These are phyloP conservation scores for Aspergillus transmontanensis DNA, from an alignment of 2,329 filamentous ascomycete genomes.

Conservation along the genomic window DNA sequence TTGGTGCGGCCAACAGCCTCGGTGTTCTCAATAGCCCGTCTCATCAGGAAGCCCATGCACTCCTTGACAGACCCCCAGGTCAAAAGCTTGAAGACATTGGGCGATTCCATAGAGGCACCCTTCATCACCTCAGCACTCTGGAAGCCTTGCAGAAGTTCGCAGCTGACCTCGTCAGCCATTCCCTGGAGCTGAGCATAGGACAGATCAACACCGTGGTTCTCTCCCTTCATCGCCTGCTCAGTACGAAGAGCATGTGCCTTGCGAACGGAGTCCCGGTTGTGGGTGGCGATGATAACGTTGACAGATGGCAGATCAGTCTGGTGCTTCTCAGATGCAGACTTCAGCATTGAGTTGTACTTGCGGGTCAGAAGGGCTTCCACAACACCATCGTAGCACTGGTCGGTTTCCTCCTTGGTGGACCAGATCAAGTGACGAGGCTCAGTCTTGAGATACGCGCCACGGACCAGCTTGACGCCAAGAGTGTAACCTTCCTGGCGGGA, in stretches of 20 bases:
- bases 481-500: conserved; percentile 53
- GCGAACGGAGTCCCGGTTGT: conserved; percentile 58
- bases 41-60: conserved; percentile 62
- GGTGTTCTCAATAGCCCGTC: conserved; percentile 73
- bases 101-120: conserved; percentile 35
- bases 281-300: conserved; percentile 61
- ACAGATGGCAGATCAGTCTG: conserved; percentile 43
- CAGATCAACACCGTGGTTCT: conserved; percentile 47
- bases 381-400: conserved; percentile 59
- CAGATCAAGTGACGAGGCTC: conserved; percentile 51
- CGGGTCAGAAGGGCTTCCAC: conserved; percentile 58
- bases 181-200: conserved; percentile 83
- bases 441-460: conserved; percentile 56
- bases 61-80: conserved; percentile 63
- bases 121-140: conserved; percentile 27
- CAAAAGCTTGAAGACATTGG: conserved; percentile 61
- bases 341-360: conserved; percentile 60
- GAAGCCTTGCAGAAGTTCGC: conserved; percentile 54
- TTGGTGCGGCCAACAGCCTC: conserved; percentile 61
- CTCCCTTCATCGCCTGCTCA: conserved; percentile 50
- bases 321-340: conserved; percentile 44
- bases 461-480: conserved; percentile 55
- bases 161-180: conserved; percentile 91
- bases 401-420: conserved; percentile 51
- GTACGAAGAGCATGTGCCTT: conserved; percentile 52